Evolutionary conservation across 306 rosid species (phyloP).

Genomic region (Inga leiocalycina): DNA sequence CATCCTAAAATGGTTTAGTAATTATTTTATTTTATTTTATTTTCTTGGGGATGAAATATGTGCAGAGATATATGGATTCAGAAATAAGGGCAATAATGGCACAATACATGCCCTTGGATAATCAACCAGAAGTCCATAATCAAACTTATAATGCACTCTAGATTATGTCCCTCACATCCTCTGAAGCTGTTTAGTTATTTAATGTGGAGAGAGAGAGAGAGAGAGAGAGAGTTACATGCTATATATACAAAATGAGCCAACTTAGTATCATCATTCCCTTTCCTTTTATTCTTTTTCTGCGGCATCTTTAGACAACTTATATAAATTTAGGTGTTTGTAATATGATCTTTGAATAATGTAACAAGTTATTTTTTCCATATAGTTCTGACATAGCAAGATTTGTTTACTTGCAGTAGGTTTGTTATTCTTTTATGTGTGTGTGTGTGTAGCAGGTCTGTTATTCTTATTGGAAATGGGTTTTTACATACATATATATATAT

Average conservation of each 20-base stretch:
- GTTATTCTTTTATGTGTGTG: neutral
- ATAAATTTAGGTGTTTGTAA: neutral
- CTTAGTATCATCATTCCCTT: neutral
- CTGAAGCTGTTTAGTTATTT: slow-evolving; percentile 1
- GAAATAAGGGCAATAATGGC: slow-evolving; percentile 95
- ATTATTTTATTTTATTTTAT: neutral
- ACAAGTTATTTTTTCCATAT: neutral
- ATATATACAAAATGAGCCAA: neutral
- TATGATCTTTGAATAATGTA: neutral
- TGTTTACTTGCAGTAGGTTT: neutral
- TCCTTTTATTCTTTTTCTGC: neutral
- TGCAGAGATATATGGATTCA: slow-evolving; percentile 91
- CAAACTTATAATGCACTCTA: slow-evolving; percentile 51
- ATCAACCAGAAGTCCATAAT: slow-evolving; percentile 59
- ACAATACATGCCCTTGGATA: slow-evolving; percentile 97
- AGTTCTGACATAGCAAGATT: neutral
- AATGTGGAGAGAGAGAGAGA: neutral
- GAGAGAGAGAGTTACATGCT: neutral
- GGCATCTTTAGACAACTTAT: neutral
- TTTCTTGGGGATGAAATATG: neutral
- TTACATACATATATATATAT: neutral
- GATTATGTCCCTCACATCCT: neutral
- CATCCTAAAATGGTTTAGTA: neutral
- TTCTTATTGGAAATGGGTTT: neutral
- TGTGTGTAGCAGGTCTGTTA: neutral